Evolutionary conservation across 2,329 filamentous ascomycete genomes (phyloP).

Genomic region (Ophiostoma novo-ulmi): DNA sequence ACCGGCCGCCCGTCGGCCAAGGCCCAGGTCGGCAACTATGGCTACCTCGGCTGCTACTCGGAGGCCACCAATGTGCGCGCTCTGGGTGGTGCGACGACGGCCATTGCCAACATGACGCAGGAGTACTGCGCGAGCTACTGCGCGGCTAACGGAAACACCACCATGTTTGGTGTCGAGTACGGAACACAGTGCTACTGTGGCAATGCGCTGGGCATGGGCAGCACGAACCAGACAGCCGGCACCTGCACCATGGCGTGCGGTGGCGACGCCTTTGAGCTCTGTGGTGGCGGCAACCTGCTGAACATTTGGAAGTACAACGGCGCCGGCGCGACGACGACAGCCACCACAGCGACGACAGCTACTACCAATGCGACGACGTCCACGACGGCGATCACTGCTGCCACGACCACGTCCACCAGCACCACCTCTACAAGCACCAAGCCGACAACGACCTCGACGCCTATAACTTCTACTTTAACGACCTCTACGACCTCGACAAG

Average conservation of each 20-base stretch:
- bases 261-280: constrained; percentile 24
- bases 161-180: constrained; percentile 48
- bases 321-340: neutral
- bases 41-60: constrained; percentile 36
- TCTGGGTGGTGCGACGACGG: constrained; percentile 19
- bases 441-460: neutral
- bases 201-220: constrained; percentile 22
- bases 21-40: constrained; percentile 31
- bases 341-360: too few species aligned
- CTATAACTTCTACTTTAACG: too few species aligned
- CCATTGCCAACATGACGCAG: constrained; percentile 42
- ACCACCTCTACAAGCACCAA: neutral
- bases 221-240: constrained; percentile 13
- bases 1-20: constrained; percentile 33
- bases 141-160: constrained; percentile 35
- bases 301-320: constrained; percentile 20
- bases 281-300: constrained; percentile 25
- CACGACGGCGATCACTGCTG: neutral
- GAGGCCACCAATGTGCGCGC: constrained; percentile 29
- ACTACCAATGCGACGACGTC: neutral
- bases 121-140: constrained; percentile 47
- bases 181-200: constrained; percentile 50
- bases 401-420: neutral
- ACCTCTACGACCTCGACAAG: neutral
- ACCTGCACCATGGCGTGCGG: constrained; percentile 26